Evolutionary conservation across 345 rosid species (phyloP).

Genomic region (Bruguiera parviflora): DNA sequence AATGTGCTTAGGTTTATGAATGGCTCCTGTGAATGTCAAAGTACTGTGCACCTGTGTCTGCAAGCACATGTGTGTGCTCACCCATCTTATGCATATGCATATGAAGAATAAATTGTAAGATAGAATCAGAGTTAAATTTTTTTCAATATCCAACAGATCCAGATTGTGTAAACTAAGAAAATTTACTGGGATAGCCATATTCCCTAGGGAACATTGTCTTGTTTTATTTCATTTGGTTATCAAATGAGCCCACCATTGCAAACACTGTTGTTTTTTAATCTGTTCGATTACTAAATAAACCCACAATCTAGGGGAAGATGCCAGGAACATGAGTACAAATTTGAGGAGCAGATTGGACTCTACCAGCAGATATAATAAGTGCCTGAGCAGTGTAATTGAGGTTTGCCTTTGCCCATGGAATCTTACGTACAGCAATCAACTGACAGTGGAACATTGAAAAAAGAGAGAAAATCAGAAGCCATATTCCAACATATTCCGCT

Average conservation of each 20-base stretch:
- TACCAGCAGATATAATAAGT: constrained; percentile 62
- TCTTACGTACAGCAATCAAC: constrained; percentile 44
- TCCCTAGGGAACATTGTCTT: neutral
- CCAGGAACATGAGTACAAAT: neutral
- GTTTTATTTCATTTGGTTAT: neutral
- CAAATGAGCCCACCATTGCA: neutral
- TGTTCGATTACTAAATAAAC: neutral
- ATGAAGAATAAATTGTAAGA: too few relatives aligned
- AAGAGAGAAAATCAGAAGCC: neutral
- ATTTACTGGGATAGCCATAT: neutral
- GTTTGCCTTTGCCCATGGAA: constrained; percentile 79
- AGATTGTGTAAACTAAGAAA: neutral
- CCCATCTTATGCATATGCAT: too few relatives aligned
- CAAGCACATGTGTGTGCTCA: too few relatives aligned
- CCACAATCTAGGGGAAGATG: neutral
- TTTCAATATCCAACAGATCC: neutral
- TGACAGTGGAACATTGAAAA: constrained; percentile 19
- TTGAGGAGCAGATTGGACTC: neutral
- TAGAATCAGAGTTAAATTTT: too few relatives aligned
- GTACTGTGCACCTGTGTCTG: too few relatives aligned
- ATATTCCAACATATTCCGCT: neutral
- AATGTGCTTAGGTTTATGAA: too few relatives aligned
- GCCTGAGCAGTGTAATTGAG: constrained; percentile 73
- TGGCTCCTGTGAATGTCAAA: too few relatives aligned
- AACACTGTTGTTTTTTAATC: neutral